phyloP scores from a whole-genome alignment of 1,139 yeast genomes.

The Lodderomyces metapsilosis region DNA sequence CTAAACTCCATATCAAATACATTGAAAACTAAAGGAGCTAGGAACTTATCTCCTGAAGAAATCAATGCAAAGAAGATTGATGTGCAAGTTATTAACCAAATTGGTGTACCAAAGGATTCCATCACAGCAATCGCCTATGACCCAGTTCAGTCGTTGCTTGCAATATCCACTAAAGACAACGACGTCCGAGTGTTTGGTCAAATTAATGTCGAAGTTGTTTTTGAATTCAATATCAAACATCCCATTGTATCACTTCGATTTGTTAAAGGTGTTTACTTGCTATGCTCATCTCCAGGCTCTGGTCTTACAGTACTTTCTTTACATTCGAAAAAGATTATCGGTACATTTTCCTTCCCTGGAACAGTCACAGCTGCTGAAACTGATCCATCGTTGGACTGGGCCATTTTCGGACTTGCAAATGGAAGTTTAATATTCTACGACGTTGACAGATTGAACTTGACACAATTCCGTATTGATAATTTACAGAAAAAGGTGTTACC shows the following conservation, averaged over 20 bases:
- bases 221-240: slow-evolving; percentile 50
- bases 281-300: slow-evolving; percentile 48
- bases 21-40: slow-evolving; percentile 45
- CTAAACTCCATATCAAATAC: slow-evolving; percentile 54
- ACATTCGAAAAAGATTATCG: slow-evolving; percentile 57
- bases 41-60: slow-evolving; percentile 39
- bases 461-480: slow-evolving; percentile 70
- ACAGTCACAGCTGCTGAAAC: slow-evolving; percentile 64
- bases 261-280: slow-evolving; percentile 77
- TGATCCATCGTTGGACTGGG: slow-evolving; percentile 90
- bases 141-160: slow-evolving; percentile 84
- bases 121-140: slow-evolving; percentile 74
- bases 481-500: slow-evolving; percentile 61
- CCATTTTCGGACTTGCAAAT: slow-evolving; percentile 73
- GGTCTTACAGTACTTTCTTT: slow-evolving; percentile 68
- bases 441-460: slow-evolving; percentile 68
- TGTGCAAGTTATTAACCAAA: slow-evolving; percentile 34
- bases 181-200: slow-evolving; percentile 82
- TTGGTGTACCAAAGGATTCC: slow-evolving; percentile 38
- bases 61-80: slow-evolving; percentile 37
- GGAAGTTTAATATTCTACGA: slow-evolving; percentile 79
- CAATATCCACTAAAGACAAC: slow-evolving; percentile 71
- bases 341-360: slow-evolving; percentile 58
- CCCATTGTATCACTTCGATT: slow-evolving; percentile 60
- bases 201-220: slow-evolving; percentile 72